These are phyloP conservation scores for Colletotrichum chrysophilum DNA, from an alignment of 2,329 filamentous ascomycete species.

Conservation along the genomic window DNA sequence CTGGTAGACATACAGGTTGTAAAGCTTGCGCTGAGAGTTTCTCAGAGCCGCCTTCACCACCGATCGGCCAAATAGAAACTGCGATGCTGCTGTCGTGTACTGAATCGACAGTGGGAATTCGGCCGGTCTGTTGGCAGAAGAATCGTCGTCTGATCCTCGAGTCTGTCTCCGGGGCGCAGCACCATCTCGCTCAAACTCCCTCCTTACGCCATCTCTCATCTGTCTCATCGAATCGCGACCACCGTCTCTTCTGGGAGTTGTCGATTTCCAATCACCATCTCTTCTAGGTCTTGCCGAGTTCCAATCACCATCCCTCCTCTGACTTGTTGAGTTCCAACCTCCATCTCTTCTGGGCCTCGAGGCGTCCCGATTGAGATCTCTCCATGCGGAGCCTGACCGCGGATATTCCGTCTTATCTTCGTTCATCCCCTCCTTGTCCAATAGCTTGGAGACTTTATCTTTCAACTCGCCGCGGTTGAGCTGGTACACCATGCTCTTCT, in stretches of 20 bases:
- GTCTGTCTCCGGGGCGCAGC: neutral
- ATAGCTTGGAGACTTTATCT: constrained; percentile 27
- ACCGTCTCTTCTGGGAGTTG: neutral
- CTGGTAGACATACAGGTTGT: constrained; percentile 81
- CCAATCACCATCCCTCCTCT: neutral
- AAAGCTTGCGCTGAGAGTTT: constrained; percentile 71
- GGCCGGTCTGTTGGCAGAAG: neutral
- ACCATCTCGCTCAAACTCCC: neutral
- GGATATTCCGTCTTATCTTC: neutral
- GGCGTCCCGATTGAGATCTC: neutral
- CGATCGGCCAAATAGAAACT: constrained; percentile 88
- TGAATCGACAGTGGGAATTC: constrained; percentile 29
- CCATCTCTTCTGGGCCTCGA: neutral
- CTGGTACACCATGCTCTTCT: constrained; percentile 60
- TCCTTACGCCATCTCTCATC: neutral
- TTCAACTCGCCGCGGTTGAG: constrained; percentile 51
- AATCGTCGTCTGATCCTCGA: neutral
- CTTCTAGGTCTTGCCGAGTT: neutral
- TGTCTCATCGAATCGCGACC: neutral
- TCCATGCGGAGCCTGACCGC: neutral
- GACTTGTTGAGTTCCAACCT: neutral
- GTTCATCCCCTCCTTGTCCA: constrained; percentile 6
- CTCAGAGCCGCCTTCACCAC: constrained; percentile 81
- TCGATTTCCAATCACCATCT: neutral
- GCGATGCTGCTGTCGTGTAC: constrained; percentile 84